Evolutionary conservation across 2,329 filamentous ascomycete genomes (phyloP), one percentile per base, ranked within the genome.

Genomic region (Trichoderma polysporum): DNA sequence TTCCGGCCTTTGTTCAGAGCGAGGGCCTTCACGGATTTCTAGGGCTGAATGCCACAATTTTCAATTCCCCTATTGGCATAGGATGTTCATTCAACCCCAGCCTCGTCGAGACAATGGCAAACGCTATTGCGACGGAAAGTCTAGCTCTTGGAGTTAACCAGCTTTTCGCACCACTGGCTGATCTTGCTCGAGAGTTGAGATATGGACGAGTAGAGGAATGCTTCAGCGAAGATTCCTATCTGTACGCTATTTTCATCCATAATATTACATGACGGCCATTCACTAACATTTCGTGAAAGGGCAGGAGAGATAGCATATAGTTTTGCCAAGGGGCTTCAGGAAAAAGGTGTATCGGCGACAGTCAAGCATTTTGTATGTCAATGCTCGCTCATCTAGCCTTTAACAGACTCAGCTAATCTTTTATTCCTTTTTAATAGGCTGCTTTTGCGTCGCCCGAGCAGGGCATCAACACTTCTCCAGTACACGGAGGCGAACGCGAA

Each of bases 291-390:
- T 50, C 8, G 13, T n/a, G 12, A n/a, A 8, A 61, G 58, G 17
- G 47, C 58, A 4, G 58, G 58, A 22, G 58, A 61, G 45, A 61
- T 61, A 41, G 58, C 58, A 19, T 61, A 61, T n/a, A 61, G 58
- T 6, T 61, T 25, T 50, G 58, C 58, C 19, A 61, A 61, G 17
- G 58, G 58, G 4, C 58, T 61, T 25, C 58, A 61, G 10, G 58
- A 61, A 50, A 19, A 61, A 37, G 58, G 58, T 1, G 58, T 61
- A 5, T 61, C 58, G 1, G 41, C 58, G 22, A 61, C 58, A 13
- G 22, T 61, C 19, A 61, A 61, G 15, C 58, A 61, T 50, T 61
- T 61, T 50, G 58, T 61, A 61, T 2, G 58, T 50, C 27, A 37
- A 17, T 2, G 1, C 2, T 35, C 10, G 9, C 8, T 61, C 45